phyloP scores from a whole-genome alignment of 768 basidiomycete genomes.

The Multifurca ochricompacta region DNA sequence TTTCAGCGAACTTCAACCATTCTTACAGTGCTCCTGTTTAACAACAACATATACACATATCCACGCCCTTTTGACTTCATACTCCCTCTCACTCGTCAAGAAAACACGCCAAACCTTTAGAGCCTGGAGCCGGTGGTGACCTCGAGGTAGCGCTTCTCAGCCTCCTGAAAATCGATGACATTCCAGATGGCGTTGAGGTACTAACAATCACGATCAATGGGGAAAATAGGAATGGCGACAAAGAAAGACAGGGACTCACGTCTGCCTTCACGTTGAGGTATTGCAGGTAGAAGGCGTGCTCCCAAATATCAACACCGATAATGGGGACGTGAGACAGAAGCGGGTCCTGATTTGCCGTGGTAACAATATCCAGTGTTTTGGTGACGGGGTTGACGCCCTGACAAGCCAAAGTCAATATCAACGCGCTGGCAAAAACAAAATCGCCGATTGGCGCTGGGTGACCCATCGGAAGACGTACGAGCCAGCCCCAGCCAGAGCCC shows the following conservation, averaged over 20 bases:
- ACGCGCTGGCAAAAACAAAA: not conserved
- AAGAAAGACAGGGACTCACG: slow-evolving; percentile 40
- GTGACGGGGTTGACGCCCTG: slow-evolving; percentile 64
- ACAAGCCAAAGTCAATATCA: not conserved
- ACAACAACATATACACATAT: not conserved
- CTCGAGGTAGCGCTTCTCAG: slow-evolving; percentile 55
- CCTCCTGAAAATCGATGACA: slow-evolving; percentile 67
- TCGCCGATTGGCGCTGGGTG: not conserved
- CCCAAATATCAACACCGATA: slow-evolving; percentile 93
- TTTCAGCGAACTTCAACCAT: not conserved
- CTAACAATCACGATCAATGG: slow-evolving; percentile 28
- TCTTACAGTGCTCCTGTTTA: not conserved
- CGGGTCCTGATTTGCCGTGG: slow-evolving; percentile 96
- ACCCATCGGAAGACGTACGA: slow-evolving; percentile 47
- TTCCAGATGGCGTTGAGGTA: slow-evolving; percentile 75
- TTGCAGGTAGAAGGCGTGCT: slow-evolving; percentile 94
- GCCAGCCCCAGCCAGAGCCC: slow-evolving; percentile 96
- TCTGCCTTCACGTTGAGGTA: slow-evolving; percentile 93
- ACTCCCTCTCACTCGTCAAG: not conserved
- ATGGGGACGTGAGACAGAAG: slow-evolving; percentile 68
- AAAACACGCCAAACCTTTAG: slow-evolving; percentile 20
- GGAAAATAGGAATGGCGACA: not conserved
- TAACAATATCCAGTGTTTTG: slow-evolving; percentile 75
- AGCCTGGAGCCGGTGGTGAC: slow-evolving; percentile 33
- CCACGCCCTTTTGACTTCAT: not conserved